Evolutionary conservation across 2,329 filamentous ascomycete species (phyloP), one percentile per base, ranked within the genome.

Genomic region (Grosmannia serpens): DNA sequence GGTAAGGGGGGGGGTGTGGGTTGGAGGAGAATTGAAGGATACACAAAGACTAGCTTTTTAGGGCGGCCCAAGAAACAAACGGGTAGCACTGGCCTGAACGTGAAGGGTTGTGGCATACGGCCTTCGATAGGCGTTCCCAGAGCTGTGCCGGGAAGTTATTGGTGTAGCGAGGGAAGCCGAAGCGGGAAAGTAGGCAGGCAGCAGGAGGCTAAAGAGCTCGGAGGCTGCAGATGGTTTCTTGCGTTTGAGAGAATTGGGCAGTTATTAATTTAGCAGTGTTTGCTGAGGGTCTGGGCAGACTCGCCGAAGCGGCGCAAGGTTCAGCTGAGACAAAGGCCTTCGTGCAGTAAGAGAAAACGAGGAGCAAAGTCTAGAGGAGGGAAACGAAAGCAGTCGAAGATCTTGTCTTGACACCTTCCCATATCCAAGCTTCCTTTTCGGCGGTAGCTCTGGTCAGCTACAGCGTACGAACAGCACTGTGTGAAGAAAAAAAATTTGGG

Each of bases 1-100:
- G 49, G 35, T 41, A 41, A 24, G 47, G 57, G 51, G 57, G 55
- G 47, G 57, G 27, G 59, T 33, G 46, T 59, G 41, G 31, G 15
- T 47, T 55, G 41, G 53, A 26, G 33, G 55, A n/a, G 27, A 56
- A 17, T 27, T 44, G 11, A 24, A 29, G 35, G 56, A 20, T 33
- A 53, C 56, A 58, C 56, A 53, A 38, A 51, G 13, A 26, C 33
- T 51, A 51, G n/a, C 24, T 26, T 53, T 58, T 22, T 41, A 24
- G 49, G 56, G 53, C 54, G 53, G 33, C 44, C 47, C 53, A 55
- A 55, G 31, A 41, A 54, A 49, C 33, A 52, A 33, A 55, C 44
- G 20, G 47, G 57, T 59, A 55, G 38, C 4, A 46, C 53, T 46
- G 35, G 47, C 53, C 38, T 55, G 53, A 26, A 46, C 17, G 22